Conservation (phyloP, 441 rosid genomes). For the Cnidoscolus chayamansa region DNA sequence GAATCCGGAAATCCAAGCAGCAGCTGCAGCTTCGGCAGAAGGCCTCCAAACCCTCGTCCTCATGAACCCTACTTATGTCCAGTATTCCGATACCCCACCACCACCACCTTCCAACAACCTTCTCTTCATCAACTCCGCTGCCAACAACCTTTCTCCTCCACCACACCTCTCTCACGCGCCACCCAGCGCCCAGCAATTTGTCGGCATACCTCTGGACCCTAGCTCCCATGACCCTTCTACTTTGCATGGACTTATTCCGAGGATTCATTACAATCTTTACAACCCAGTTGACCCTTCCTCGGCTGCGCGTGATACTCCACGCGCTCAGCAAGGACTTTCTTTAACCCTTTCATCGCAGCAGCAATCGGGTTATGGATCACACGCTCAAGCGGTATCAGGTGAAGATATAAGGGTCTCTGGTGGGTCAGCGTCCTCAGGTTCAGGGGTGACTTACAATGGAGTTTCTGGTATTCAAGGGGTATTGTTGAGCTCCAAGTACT, state of each 20-base stretch:
- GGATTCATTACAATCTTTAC: conserved; percentile 72
- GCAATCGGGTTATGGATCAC: conserved; percentile 51
- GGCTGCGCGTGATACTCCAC: conserved; percentile 59
- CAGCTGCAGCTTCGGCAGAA: conserved; percentile 27
- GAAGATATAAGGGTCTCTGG: conserved; percentile 56
- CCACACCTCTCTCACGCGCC: conserved; percentile 49
- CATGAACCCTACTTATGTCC: conserved; percentile 92
- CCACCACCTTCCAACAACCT: conserved; percentile 44
- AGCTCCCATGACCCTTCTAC: conserved; percentile 51
- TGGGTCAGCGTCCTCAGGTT: conserved; percentile 62
- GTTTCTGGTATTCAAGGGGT: conserved; percentile 64
- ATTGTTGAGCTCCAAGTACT: conserved; percentile 74
- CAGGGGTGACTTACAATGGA: conserved; percentile 62
- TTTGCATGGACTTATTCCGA: conserved; percentile 69
- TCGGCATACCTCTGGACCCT: conserved; percentile 73
- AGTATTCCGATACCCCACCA: conserved; percentile 48
- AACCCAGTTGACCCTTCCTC: conserved; percentile 45
- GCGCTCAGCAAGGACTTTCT: conserved; percentile 82
- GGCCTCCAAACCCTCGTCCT: conserved; percentile 88
- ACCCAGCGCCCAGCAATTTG: conserved; percentile 59
- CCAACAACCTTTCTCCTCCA: conserved; percentile 28
- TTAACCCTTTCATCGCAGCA: conserved; percentile 84
- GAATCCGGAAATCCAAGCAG: conserved; percentile 63
- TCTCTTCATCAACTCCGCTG: conserved; percentile 56
- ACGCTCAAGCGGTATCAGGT: conserved; percentile 38